Evolutionary conservation across 495 filamentous ascomycete genomes (phyloP).

Genomic region (Tuber indicum): DNA sequence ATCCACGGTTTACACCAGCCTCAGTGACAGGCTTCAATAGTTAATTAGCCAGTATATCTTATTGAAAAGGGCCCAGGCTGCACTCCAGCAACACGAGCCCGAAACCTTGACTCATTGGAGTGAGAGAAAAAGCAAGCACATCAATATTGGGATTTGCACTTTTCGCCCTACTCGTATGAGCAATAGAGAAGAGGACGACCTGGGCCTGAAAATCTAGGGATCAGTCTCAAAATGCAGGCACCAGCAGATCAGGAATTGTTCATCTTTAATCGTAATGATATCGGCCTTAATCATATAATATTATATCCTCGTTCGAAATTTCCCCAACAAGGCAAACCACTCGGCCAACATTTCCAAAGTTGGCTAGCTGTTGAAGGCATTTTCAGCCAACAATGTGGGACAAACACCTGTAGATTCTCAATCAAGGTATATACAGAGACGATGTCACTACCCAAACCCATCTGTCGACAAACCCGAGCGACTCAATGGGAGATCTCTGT

Average conservation of each 20-base stretch:
- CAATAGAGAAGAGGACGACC: neutral
- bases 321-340: neutral
- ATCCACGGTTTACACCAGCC: neutral
- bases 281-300: neutral
- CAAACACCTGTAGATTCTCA: neutral
- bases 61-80: neutral
- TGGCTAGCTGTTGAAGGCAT: neutral
- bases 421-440: neutral
- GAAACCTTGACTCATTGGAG: neutral
- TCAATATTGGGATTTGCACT: neutral
- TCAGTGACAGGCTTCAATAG: neutral
- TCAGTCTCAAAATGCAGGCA: neutral
- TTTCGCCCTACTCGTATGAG: neutral
- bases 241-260: neutral
- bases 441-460: neutral
- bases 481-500: neutral
- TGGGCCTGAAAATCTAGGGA: neutral
- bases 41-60: neutral
- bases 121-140: neutral
- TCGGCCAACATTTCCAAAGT: neutral
- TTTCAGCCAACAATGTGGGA: neutral
- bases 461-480: neutral
- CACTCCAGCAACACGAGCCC: neutral
- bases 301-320: neutral
- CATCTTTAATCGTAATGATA: neutral